phyloP scores from a whole-genome alignment of 2,329 filamentous ascomycete genomes.

The Claviceps arundinis region DNA sequence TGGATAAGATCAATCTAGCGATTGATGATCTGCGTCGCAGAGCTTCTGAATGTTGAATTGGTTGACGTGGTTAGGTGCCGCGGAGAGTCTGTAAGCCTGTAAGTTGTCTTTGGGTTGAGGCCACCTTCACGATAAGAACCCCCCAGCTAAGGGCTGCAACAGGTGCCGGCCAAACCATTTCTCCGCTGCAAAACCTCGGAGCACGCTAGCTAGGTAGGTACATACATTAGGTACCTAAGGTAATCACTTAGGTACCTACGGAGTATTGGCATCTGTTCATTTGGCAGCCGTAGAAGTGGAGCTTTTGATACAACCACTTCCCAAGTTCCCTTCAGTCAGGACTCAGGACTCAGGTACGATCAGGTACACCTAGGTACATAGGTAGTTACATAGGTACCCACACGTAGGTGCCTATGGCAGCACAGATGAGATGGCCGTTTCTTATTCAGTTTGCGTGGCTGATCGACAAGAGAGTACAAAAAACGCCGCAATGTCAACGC shows the following conservation, averaged over 20 bases:
- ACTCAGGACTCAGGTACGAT: no score
- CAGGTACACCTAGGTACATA: no score
- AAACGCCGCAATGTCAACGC: constrained; percentile 4
- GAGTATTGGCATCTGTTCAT: no score
- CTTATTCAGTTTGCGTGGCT: constrained; percentile 6
- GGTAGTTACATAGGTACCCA: no score
- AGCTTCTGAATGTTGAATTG: constrained; percentile 16
- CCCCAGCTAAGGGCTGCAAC: constrained; percentile 3
- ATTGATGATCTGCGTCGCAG: constrained; percentile 19
- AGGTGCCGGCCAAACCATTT: constrained; percentile 18
- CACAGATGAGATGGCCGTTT: background rate
- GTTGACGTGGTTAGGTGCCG: constrained; percentile 9
- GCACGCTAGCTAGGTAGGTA: no score
- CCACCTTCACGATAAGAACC: constrained; percentile 28
- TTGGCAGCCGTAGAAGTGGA: no score
- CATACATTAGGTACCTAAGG: no score
- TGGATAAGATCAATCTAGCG: constrained; percentile 8
- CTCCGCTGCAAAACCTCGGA: constrained; percentile 13
- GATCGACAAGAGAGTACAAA: constrained; percentile 20
- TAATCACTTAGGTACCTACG: no score
- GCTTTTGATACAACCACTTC: no score
- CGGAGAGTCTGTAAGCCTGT: constrained; percentile 2
- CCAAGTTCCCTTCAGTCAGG: no score
- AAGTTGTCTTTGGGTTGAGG: constrained; percentile 19
- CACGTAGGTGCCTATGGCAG: background rate